Evolutionary conservation across 192 early-diverging fungal genomes (phyloP), one percentile per base, ranked within the genome.

Genomic region (Coemansia sp.): DNA sequence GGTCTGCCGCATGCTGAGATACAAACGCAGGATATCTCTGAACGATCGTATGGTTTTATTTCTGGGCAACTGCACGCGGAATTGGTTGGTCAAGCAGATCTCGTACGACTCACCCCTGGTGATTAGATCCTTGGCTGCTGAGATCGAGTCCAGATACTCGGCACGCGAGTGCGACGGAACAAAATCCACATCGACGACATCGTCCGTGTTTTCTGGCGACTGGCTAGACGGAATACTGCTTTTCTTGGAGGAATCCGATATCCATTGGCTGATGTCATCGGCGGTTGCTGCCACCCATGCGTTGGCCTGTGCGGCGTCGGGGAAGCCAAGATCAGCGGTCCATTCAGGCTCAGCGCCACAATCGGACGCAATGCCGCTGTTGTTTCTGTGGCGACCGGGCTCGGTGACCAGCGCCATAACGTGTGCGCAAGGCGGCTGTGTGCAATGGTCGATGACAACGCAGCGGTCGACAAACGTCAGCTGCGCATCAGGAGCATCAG

Each of bases 21-120:
- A 97, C 5, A 94, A 56, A 5, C 77, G 73, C 57, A 69, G 78
- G 11, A 75, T 66, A 32, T 75, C 69, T 2, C 8, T 22, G 2
- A 61, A 31, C 12, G 48, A 40, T 1, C 56, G 29, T 2, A 68
- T 51, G 17, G 73, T 49, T 11, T 4, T 17, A 4, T 59, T 33
- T 3, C 11, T 34, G 16, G 18, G 25, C 2, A 71, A 40, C 7
- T 72, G 49, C 16, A 71, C 28, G 5, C 84, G 80, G 73, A 95
- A 87, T 49, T 92, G 92, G 2, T 91, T 97, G 0, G 96, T 98
- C 55, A 98, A 65, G 69, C 94, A 96, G 2, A 97, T 74, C 68
- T 98, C 96, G 75, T 98, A 98, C n/a, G 94, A 89, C 68, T 98
- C 95, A 40, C 96, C 96, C 52, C 86, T 84, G 0, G 77, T 48